A percentile compares a stretch with the other conserved stretches of the same genome.
Evolutionary conservation across 2,329 filamentous ascomycete species (phyloP).

Genomic region (Claviceps monticola): DNA sequence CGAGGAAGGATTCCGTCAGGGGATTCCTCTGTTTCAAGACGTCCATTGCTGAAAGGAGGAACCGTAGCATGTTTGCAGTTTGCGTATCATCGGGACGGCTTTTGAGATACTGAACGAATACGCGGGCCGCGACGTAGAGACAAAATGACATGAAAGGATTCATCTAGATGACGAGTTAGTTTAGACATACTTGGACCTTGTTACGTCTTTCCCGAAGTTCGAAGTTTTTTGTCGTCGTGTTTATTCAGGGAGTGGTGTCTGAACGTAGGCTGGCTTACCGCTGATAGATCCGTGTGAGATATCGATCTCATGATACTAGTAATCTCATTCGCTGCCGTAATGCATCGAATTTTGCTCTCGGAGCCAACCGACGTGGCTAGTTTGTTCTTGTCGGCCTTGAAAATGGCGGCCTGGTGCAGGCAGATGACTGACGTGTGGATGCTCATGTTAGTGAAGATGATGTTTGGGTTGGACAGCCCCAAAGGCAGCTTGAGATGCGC

Average conservation of each 20-base stretch:
- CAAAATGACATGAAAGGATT: constrained; percentile 94
- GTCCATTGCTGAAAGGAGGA: constrained; percentile 81
- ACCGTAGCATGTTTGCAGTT: constrained; percentile 70
- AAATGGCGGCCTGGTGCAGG: constrained; percentile 95
- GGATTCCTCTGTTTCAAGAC: constrained; percentile 79
- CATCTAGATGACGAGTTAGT: constrained; percentile 42
- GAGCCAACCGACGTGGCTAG: constrained; percentile 63
- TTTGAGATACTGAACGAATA: constrained; percentile 95
- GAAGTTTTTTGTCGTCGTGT: not conserved
- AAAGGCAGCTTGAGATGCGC: constrained; percentile 63
- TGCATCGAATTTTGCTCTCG: constrained; percentile 86
- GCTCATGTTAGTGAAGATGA: constrained; percentile 91
- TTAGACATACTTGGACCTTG: too few species aligned
- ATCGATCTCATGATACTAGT: constrained; percentile 92
- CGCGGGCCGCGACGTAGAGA: constrained; percentile 85
- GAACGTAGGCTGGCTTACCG: constrained; percentile 33
- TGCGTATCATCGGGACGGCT: constrained; percentile 75
- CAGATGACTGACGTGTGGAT: constrained; percentile 95
- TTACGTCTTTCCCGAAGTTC: too few species aligned
- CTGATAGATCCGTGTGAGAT: constrained; percentile 72
- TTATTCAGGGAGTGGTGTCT: not conserved
- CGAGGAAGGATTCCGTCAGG: constrained; percentile 84
- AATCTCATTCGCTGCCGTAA: constrained; percentile 87
- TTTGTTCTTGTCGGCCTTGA: constrained; percentile 84
- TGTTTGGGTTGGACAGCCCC: constrained; percentile 65